Evolutionary conservation across 2,329 filamentous ascomycete species (phyloP).

Genomic region (Clonostachys rosea): DNA sequence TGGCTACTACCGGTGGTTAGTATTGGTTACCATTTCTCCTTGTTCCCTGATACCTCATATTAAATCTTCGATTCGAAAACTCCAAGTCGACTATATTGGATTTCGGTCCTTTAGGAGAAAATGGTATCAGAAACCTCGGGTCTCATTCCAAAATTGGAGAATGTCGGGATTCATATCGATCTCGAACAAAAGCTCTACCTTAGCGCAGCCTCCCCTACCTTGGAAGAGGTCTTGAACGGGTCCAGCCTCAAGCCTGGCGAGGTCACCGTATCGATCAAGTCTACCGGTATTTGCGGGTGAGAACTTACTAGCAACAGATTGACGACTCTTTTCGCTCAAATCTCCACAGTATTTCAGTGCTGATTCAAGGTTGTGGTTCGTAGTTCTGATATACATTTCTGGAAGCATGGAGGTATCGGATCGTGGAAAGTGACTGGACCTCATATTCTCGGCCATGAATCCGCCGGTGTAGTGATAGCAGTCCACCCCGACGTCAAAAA

Average conservation of each 20-base stretch:
- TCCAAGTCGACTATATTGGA: no score
- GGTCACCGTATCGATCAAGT: background rate
- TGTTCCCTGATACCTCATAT: no score
- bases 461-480: slow-evolving; percentile 46
- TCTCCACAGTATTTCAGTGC: no score
- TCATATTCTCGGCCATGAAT: slow-evolving; percentile 63
- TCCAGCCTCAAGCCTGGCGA: background rate
- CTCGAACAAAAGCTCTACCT: background rate
- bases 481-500: background rate
- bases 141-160: background rate
- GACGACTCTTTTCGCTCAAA: no score
- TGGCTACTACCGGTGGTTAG: no score
- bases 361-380: no score
- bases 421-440: slow-evolving; percentile 56
- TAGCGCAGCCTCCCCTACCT: background rate
- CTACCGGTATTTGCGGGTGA: background rate
- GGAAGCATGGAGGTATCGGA: slow-evolving; percentile 61
- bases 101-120: background rate
- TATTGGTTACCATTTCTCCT: no score
- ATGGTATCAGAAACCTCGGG: background rate
- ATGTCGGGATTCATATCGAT: background rate
- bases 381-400: slow-evolving; percentile 60
- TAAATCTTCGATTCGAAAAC: no score
- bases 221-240: background rate
- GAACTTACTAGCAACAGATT: background rate